Conservation (phyloP, 306 rosid genomes). For the Benincasa hispida region DNA sequence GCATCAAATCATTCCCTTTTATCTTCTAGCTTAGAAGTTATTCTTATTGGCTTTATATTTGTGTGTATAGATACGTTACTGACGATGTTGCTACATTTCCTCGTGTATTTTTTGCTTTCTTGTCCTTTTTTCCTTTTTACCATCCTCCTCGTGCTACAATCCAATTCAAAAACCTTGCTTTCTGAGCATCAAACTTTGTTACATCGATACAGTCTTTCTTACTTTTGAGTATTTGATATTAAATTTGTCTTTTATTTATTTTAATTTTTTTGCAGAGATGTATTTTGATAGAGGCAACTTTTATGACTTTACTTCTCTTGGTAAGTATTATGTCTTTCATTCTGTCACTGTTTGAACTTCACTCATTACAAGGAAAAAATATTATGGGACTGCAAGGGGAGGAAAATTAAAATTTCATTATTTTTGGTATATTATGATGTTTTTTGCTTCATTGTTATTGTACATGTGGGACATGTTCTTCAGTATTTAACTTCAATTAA, state of each 20-base stretch:
- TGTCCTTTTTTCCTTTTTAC: neutral
- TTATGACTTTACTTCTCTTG: conserved; percentile 98
- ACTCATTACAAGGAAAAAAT: neutral
- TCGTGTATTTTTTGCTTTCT: neutral
- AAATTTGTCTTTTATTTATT: neutral
- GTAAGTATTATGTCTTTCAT: conserved; percentile 28
- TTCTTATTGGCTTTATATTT: neutral
- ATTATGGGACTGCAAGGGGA: neutral
- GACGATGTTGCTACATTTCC: neutral
- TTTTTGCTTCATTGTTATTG: neutral
- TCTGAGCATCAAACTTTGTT: neutral
- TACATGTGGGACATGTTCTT: neutral
- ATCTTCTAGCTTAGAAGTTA: neutral
- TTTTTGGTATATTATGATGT: neutral
- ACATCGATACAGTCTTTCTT: neutral
- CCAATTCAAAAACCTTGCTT: neutral
- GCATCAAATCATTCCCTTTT: neutral
- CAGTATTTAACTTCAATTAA: conserved; percentile 2
- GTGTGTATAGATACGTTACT: too few species aligned
- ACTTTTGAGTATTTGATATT: neutral
- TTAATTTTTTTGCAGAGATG: conserved; percentile 56
- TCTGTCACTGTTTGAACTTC: neutral
- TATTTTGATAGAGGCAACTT: conserved; percentile 93
- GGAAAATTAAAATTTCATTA: neutral
- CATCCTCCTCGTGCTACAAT: neutral